Evolutionary conservation across 2,329 filamentous ascomycete genomes (phyloP), one percentile per base, ranked within the genome.

Genomic region (Colletotrichum nymphaeae): DNA sequence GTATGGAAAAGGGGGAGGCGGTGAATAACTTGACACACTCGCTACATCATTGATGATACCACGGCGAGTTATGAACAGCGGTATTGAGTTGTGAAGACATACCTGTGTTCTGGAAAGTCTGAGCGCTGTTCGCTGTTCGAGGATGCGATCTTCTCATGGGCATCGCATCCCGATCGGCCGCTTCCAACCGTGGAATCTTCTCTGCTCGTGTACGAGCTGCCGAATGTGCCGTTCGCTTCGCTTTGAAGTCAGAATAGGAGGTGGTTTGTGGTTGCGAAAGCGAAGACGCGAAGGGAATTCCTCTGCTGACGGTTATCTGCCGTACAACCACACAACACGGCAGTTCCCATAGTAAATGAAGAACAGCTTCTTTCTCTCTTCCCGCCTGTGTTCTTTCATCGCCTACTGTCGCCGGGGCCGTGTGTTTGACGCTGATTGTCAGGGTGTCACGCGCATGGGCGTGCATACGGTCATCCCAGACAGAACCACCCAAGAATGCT

Each of bases 1-100:
- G 8, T 42, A 42, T 22, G 30, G 24, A 62, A 69, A 65, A 65
- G 67, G 70, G 70, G 67, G 67, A 30, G 55, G 67, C 46, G 42
- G 70, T 70, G 67, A 49, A 70, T 60, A 62, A 73, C 67, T 70
- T 65, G 70, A 70, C 67, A 73, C 70, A 62, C 55, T 19, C 60
- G 49, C 70, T 55, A 70, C 70, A 64, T 56, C 60, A 70, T 60
- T 24, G 46, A 32, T 32, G 53, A 63, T 69, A 42, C n/a, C 66
- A 14, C n/a, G 5, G 22, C 53, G 16, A 57, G 49, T 57, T 59
- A 37, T 58, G 58, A 63, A 52, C 37, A 11, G 60, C 6, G 49
- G 24, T 35, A 22, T 37, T 30, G 28, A 26, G 57, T 53, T 63
- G 62, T 64, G 46, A 42, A 37, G 28, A 67, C 12, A 32, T n/a